Conservation (phyloP, 2,329 filamentous ascomycete species). For the Penicillium sp. region DNA sequence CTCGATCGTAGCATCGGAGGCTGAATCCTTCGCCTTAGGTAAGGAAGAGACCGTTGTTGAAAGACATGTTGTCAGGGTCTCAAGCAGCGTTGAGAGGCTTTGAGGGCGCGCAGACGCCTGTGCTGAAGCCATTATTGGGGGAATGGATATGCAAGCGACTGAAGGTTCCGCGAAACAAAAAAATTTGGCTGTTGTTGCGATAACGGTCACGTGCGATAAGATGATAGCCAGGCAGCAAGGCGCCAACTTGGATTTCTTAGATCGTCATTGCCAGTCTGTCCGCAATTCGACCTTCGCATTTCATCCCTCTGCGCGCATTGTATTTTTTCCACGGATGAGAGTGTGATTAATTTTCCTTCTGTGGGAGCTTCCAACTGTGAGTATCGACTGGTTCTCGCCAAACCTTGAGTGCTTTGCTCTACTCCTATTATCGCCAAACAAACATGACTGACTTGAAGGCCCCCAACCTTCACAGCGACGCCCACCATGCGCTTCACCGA, state of each 20-base stretch:
- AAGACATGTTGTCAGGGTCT: conserved; percentile 38
- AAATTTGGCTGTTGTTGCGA: conserved; percentile 12
- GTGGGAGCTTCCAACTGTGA: conserved; percentile 2
- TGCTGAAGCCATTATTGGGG: conserved; percentile 28
- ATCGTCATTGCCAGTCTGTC: conserved; percentile 11
- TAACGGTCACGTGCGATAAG: conserved; percentile 15
- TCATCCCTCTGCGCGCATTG: conserved; percentile 6
- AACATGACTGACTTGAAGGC: conserved; percentile 16
- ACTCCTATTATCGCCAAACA: conserved; percentile 2
- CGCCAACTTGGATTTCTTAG: background rate
- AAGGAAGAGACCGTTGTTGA: conserved; percentile 38
- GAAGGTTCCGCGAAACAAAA: conserved; percentile 2
- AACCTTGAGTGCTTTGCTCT: background rate
- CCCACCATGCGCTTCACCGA: conserved; percentile 40
- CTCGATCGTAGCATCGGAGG: conserved; percentile 68
- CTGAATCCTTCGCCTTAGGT: conserved; percentile 32
- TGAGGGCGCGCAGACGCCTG: conserved; percentile 24
- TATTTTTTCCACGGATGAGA: conserved; percentile 1
- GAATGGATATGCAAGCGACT: background rate
- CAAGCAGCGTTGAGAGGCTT: conserved; percentile 34
- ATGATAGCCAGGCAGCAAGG: background rate
- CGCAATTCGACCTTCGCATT: conserved; percentile 2
- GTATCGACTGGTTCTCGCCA: background rate
- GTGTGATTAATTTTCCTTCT: background rate
- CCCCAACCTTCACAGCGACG: conserved; percentile 13